phyloP scores from a whole-genome alignment of 228 moss, liverwort and hornwort genomes.

The Sphagnum magellanicum region DNA sequence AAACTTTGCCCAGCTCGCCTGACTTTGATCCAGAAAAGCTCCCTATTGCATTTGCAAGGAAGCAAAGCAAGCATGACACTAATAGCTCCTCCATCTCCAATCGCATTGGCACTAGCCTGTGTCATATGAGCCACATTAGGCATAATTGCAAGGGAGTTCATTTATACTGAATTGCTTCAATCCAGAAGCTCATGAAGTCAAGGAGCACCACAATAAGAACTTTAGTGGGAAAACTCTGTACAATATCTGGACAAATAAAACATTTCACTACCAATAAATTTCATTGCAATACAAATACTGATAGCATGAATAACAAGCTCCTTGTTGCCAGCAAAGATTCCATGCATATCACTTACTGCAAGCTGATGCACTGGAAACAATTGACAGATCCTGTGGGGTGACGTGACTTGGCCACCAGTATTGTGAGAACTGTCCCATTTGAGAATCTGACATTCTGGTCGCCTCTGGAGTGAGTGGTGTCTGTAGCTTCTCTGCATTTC shows the following conservation, averaged over 20 bases:
- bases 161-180: too few relatives aligned
- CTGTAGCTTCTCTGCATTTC: slow-evolving; percentile 1
- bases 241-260: too few relatives aligned
- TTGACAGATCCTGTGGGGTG: slow-evolving; percentile 78
- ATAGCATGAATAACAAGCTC: background rate
- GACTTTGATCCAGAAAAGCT: slow-evolving; percentile 46
- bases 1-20: slow-evolving; percentile 37
- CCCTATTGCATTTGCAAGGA: slow-evolving; percentile 66
- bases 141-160: too few relatives aligned
- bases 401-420: slow-evolving; percentile 74
- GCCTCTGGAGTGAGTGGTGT: slow-evolving; percentile 15
- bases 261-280: too few relatives aligned
- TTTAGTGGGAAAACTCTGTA: too few relatives aligned
- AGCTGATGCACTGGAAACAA: slow-evolving; percentile 77
- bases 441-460: slow-evolving; percentile 29
- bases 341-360: slow-evolving; percentile 36
- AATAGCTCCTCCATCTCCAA: slow-evolving; percentile 92
- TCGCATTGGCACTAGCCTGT: slow-evolving; percentile 83
- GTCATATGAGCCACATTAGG: too few relatives aligned
- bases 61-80: slow-evolving; percentile 68
- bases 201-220: too few relatives aligned
- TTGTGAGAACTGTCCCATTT: slow-evolving; percentile 42
- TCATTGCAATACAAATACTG: too few relatives aligned
- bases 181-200: too few relatives aligned
- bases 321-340: background rate